Percentiles rank a stretch among this genome's conserved stretches.
These are phyloP conservation scores for Arthrobotrys megalospora DNA, from an alignment of 2,329 filamentous ascomycete genomes.

Conservation along the genomic window DNA sequence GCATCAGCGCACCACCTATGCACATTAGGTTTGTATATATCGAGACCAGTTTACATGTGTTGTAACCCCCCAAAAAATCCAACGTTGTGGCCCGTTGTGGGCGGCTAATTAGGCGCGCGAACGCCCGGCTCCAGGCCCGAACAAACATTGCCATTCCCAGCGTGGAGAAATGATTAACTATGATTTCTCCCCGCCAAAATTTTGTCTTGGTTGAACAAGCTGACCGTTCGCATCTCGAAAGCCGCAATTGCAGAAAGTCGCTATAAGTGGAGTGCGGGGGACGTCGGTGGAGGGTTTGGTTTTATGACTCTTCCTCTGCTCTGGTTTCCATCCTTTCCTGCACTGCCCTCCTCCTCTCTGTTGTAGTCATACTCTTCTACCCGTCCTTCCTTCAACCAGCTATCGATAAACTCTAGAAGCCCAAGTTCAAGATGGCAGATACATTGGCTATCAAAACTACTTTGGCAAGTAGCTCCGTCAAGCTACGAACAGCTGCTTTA, in stretches of 20 bases:
- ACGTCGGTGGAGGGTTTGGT: slow-evolving; percentile 25
- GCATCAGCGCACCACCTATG: no score
- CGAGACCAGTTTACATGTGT: no score
- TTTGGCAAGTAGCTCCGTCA: slow-evolving; percentile 45
- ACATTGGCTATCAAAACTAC: slow-evolving; percentile 29
- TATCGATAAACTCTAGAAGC: slow-evolving; percentile 9
- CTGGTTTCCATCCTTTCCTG: slow-evolving; percentile 14
- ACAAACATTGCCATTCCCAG: slow-evolving; percentile 15
- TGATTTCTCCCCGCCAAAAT: slow-evolving; percentile 52
- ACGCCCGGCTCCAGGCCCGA: background rate
- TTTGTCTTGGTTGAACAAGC: slow-evolving; percentile 15
- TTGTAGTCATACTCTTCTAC: background rate
- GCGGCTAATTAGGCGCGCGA: no score
- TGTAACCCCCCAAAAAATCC: no score
- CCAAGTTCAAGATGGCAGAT: slow-evolving; percentile 40
- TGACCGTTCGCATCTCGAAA: slow-evolving; percentile 16
- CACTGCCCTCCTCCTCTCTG: background rate
- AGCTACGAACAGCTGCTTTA: slow-evolving; percentile 61
- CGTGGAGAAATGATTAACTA: slow-evolving; percentile 20
- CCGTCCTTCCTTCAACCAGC: background rate
- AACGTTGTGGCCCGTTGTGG: no score
- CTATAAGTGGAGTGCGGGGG: slow-evolving; percentile 44
- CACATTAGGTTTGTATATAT: no score
- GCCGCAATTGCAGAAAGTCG: slow-evolving; percentile 31
- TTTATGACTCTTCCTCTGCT: slow-evolving; percentile 48